Evolutionary conservation across 257 asterid species (phyloP).

Genomic region (Capsicum pubescens): DNA sequence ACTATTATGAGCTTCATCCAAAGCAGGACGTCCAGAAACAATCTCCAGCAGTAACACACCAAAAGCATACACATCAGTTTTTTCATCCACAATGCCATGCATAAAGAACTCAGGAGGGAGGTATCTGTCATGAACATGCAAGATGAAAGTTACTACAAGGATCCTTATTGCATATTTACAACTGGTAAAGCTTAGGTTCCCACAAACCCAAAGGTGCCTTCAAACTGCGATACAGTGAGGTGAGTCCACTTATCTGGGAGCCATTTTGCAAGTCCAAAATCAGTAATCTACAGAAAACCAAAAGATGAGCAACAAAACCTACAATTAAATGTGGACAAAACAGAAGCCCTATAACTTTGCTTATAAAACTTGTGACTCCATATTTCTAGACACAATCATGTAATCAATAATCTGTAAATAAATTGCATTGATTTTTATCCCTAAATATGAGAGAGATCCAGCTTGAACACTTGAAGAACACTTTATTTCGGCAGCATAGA

Average conservation of each 20-base stretch:
- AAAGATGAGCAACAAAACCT: slow-evolving; percentile 32
- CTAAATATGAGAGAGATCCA: not conserved
- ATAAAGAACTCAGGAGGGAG: slow-evolving; percentile 97
- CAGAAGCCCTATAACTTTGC: not conserved
- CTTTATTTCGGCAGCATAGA: not conserved
- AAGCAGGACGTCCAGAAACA: slow-evolving; percentile 87
- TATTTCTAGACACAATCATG: too few species aligned
- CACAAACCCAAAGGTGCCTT: slow-evolving; percentile 93
- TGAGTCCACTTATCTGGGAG: slow-evolving; percentile 98
- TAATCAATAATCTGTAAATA: not conserved
- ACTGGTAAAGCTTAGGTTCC: slow-evolving; percentile 25
- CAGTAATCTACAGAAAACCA: slow-evolving; percentile 71
- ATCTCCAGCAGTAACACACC: slow-evolving; percentile 87
- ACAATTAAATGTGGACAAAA: not conserved
- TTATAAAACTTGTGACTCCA: not conserved
- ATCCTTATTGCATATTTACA: not conserved
- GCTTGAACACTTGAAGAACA: not conserved
- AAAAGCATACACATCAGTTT: slow-evolving; percentile 91
- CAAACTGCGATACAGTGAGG: slow-evolving; percentile 78
- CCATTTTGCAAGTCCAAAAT: slow-evolving; percentile 98
- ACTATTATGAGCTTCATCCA: slow-evolving; percentile 74
- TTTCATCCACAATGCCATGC: slow-evolving; percentile 93
- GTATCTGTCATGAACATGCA: slow-evolving; percentile 57
- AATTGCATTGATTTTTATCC: not conserved
- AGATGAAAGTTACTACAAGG: slow-evolving; percentile 10